Conservation (phyloP, 495 filamentous ascomycete species). For the Aspergillus olivimuriae region DNA sequence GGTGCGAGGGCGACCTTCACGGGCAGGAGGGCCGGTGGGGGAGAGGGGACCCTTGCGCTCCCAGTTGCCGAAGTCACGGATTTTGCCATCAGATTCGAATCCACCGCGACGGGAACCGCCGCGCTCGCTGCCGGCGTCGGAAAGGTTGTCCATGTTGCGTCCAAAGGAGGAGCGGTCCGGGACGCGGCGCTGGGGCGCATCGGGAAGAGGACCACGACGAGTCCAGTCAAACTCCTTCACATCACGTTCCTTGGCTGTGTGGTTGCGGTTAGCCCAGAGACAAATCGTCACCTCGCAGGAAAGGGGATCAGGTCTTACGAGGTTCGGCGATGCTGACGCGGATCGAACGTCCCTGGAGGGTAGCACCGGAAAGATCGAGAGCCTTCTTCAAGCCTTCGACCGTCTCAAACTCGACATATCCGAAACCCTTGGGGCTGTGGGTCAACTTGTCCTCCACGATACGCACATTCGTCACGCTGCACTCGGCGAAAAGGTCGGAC, state of each 20-base stretch:
- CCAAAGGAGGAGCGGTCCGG: constrained; percentile 43
- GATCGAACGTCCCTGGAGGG: constrained; percentile 81
- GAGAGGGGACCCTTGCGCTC: constrained; percentile 91
- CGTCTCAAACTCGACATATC: constrained; percentile 89
- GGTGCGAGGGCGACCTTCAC: constrained; percentile 62
- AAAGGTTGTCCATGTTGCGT: constrained; percentile 44
- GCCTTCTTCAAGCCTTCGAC: constrained; percentile 89
- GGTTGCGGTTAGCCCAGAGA: no score
- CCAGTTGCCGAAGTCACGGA: constrained; percentile 87
- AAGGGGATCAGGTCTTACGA: no score
- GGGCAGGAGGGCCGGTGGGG: constrained; percentile 54
- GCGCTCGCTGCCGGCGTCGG: constrained; percentile 48
- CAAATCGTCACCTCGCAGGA: no score
- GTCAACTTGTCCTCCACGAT: constrained; percentile 94
- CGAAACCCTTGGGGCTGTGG: constrained; percentile 91
- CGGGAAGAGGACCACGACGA: constrained; percentile 81
- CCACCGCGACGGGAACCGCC: constrained; percentile 39
- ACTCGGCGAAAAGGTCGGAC: constrained; percentile 75
- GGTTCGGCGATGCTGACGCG: constrained; percentile 82
- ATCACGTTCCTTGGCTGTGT: constrained; percentile 69
- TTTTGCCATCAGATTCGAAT: constrained; percentile 70
- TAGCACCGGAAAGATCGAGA: constrained; percentile 68
- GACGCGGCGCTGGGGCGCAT: constrained; percentile 49
- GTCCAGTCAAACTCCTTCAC: constrained; percentile 65
- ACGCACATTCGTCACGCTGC: constrained; percentile 79